phyloP scores from a whole-genome alignment of 2,329 filamentous ascomycete species.

The Emericellopsis atlantica region DNA sequence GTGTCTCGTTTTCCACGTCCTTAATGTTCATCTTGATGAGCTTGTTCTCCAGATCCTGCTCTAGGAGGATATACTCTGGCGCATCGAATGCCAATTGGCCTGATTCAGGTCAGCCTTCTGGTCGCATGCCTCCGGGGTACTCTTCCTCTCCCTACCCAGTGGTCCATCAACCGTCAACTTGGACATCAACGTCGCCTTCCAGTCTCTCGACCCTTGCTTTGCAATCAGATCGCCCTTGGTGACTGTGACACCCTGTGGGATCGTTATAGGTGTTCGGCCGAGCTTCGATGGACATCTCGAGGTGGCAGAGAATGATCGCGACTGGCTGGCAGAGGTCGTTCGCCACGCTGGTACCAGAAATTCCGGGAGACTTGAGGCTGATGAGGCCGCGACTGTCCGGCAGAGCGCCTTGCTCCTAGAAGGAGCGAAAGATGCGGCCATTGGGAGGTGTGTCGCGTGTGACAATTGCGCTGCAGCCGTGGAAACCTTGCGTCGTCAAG shows the following conservation, averaged over 20 bases:
- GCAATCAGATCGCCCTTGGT: slow-evolving; percentile 49
- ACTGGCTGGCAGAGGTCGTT: slow-evolving; percentile 11
- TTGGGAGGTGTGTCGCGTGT: slow-evolving; percentile 6
- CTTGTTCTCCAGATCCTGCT: slow-evolving; percentile 49
- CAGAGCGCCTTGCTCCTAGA: slow-evolving; percentile 48
- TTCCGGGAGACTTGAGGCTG: slow-evolving; percentile 44
- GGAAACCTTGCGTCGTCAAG: neutral
- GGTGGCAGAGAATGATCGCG: slow-evolving; percentile 56
- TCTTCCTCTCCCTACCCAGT: slow-evolving; percentile 37
- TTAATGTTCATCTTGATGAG: slow-evolving; percentile 59
- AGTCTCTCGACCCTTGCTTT: slow-evolving; percentile 42
- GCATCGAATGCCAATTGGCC: slow-evolving; percentile 66
- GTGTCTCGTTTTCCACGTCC: slow-evolving; percentile 55
- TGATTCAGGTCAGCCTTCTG: slow-evolving; percentile 1
- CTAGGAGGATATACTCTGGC: slow-evolving; percentile 65
- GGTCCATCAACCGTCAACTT: slow-evolving; percentile 71
- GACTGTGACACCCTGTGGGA: slow-evolving; percentile 76
- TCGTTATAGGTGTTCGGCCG: slow-evolving; percentile 64
- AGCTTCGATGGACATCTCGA: slow-evolving; percentile 64
- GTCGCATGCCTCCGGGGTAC: neutral
- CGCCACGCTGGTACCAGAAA: slow-evolving; percentile 67
- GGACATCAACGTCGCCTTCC: slow-evolving; percentile 45
- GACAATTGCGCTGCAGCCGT: neutral
- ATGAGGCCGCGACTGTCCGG: slow-evolving; percentile 34
- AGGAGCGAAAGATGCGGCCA: slow-evolving; percentile 49